Percentiles rank a stretch among this genome's conserved stretches.
These are phyloP conservation scores for Leishmania gerbilli DNA, from an alignment of 208 protist genomes.

Conservation along the genomic window DNA sequence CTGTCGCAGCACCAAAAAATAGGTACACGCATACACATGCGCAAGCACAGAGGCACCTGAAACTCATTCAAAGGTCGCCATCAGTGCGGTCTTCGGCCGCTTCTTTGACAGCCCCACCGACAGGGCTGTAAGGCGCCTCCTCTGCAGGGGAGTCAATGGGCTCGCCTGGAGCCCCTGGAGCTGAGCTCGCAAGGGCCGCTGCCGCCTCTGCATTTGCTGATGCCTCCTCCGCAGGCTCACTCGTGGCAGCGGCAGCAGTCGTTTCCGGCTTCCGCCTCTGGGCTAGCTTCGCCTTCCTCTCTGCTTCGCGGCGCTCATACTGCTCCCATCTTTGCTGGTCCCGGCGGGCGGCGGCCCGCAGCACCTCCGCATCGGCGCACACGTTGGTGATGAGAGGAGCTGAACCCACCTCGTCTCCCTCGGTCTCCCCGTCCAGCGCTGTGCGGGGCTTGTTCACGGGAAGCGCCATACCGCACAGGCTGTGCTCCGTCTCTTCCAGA, in stretches of 20 bases:
- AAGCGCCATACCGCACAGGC: slow-evolving; percentile 59
- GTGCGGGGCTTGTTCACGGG: background rate
- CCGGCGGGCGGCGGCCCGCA: slow-evolving; percentile 30
- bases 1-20: background rate
- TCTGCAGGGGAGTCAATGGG: background rate
- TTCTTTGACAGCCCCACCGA: background rate
- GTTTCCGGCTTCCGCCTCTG: slow-evolving; percentile 3
- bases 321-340: slow-evolving; percentile 48
- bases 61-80: slow-evolving; percentile 6
- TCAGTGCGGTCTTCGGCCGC: background rate
- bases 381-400: slow-evolving; percentile 27
- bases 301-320: slow-evolving; percentile 36
- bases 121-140: background rate
- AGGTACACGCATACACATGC: background rate
- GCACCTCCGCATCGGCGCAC: slow-evolving; percentile 34
- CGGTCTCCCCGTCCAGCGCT: slow-evolving; percentile 7
- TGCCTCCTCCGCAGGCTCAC: background rate
- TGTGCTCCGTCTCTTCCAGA: slow-evolving; percentile 48
- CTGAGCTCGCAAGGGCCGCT: background rate
- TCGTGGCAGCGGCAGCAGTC: background rate
- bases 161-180: background rate
- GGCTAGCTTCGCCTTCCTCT: background rate
- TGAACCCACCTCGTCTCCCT: slow-evolving; percentile 19
- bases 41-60: background rate
- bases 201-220: background rate